Percentiles rank a stretch among this genome's conserved stretches.
Conservation (phyloP, 192 early-diverging fungal genomes). For the Ambispora gerdemannii region DNA sequence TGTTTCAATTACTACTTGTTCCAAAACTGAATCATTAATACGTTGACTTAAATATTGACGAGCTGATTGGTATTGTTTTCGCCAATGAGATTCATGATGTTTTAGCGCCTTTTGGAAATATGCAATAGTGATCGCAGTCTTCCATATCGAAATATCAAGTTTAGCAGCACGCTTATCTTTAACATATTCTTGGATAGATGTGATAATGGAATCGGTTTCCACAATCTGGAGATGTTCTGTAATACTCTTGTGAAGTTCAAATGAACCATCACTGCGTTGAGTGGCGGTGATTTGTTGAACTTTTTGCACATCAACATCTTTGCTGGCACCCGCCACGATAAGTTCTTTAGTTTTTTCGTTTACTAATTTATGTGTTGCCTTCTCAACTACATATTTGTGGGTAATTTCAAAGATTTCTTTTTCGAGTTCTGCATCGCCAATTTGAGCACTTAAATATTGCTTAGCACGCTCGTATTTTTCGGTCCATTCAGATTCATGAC, state of each 20-base stretch:
- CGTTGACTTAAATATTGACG: background rate
- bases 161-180: background rate
- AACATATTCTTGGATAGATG: background rate
- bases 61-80: background rate
- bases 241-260: background rate
- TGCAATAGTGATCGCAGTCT: background rate
- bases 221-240: background rate
- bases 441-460: slow-evolving; percentile 3
- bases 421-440: slow-evolving; percentile 2
- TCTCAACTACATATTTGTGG: slow-evolving; percentile 13
- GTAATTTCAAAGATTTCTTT: background rate
- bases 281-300: background rate
- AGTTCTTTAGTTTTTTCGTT: background rate
- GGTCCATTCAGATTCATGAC: background rate
- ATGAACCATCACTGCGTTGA: background rate
- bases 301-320: background rate
- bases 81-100: background rate
- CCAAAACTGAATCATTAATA: background rate
- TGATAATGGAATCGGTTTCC: background rate
- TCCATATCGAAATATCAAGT: background rate
- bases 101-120: background rate
- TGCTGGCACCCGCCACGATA: background rate
- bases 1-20: background rate
- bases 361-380: background rate
- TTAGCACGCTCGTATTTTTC: background rate